Evolutionary conservation across 208 protist species (phyloP).

Genomic region (Leishmania mexicana): DNA sequence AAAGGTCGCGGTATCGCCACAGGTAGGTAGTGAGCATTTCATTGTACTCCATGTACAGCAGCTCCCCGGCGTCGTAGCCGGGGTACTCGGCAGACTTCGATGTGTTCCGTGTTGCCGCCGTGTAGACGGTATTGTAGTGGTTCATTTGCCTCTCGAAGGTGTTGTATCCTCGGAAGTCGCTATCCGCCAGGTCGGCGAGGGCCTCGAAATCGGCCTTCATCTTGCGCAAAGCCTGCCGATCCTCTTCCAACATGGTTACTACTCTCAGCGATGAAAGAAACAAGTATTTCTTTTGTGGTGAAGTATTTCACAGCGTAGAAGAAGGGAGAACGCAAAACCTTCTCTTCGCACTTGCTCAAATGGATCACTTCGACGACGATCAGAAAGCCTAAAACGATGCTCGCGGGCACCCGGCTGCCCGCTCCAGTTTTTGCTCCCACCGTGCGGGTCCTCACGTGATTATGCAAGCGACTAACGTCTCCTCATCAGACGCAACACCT

Average conservation of each 20-base stretch:
- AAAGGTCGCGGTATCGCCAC: constrained; percentile 60
- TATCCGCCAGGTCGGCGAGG: constrained; percentile 65
- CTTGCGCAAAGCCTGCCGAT: constrained; percentile 72
- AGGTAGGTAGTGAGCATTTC: constrained; percentile 90
- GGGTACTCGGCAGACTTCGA: constrained; percentile 48
- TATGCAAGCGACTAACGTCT: not conserved
- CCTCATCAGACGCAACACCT: not conserved
- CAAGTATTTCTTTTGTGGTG: not conserved
- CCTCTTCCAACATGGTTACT: constrained; percentile 74
- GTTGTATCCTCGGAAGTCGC: constrained; percentile 64
- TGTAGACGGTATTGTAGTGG: constrained; percentile 89
- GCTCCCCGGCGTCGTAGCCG: constrained; percentile 68
- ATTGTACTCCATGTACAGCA: constrained; percentile 91
- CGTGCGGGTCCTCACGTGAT: not conserved
- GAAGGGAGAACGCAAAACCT: too few species aligned
- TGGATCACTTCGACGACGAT: not conserved
- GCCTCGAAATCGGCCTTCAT: constrained; percentile 90
- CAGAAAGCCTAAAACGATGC: not conserved
- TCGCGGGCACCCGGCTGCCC: not conserved
- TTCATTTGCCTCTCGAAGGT: constrained; percentile 76
- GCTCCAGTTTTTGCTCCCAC: not conserved
- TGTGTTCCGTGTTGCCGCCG: constrained; percentile 68
- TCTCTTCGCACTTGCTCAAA: not conserved
- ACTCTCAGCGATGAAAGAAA: not conserved
- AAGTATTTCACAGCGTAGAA: not conserved